Conservation (phyloP, 495 filamentous ascomycete species). For the Talaromyces liani region DNA sequence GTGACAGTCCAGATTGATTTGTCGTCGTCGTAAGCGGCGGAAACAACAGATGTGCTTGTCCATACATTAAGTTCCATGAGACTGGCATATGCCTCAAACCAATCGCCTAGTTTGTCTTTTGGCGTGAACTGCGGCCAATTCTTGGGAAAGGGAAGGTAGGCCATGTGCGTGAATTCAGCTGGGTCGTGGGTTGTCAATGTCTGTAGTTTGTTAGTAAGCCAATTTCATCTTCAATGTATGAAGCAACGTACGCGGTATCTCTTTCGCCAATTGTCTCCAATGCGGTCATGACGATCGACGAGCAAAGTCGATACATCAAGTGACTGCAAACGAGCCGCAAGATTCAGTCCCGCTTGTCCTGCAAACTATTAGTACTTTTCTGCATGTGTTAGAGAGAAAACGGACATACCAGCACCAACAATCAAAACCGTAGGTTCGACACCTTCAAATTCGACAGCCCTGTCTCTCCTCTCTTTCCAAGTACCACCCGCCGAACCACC, state of each 20-base stretch:
- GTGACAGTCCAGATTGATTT: constrained; percentile 53
- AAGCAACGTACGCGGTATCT: constrained; percentile 37
- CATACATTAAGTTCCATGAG: constrained; percentile 71
- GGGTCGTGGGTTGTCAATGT: constrained; percentile 61
- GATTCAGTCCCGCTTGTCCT: constrained; percentile 49
- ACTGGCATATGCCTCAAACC: constrained; percentile 67
- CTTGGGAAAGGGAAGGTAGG: constrained; percentile 63
- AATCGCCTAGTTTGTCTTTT: constrained; percentile 73
- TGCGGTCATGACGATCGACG: constrained; percentile 55
- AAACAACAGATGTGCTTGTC: constrained; percentile 46
- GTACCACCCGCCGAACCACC: constrained; percentile 52
- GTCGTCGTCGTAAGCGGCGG: constrained; percentile 44
- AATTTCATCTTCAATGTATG: background rate
- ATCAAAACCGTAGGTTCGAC: constrained; percentile 58
- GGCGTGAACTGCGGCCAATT: constrained; percentile 65
- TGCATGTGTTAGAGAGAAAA: too few species aligned
- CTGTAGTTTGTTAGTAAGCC: constrained; percentile 9
- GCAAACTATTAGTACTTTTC: constrained; percentile 6
- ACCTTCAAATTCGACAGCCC: constrained; percentile 40
- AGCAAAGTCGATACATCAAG: constrained; percentile 56
- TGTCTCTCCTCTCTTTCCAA: constrained; percentile 57
- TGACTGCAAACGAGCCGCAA: constrained; percentile 61
- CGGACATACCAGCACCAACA: constrained; percentile 51
- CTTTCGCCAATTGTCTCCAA: constrained; percentile 76
- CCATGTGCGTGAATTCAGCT: constrained; percentile 67